Evolutionary conservation across 202 grass and related monocot genomes (phyloP).

Genomic region (Alloteropsis angusta): DNA sequence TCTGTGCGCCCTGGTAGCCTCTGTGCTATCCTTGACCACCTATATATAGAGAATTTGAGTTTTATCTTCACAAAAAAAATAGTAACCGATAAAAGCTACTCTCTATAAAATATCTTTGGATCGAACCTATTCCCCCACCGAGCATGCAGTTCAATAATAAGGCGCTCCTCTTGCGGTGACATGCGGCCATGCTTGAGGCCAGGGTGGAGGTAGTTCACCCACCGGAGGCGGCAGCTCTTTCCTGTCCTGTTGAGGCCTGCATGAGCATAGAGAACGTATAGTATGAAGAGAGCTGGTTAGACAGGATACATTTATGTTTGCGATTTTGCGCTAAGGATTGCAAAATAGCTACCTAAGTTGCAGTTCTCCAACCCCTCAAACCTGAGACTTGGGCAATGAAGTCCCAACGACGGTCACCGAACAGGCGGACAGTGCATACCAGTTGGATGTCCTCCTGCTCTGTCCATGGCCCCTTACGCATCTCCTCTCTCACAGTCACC

Average conservation of each 20-base stretch:
- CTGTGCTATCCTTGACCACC: constrained; percentile 51
- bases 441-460: constrained; percentile 50
- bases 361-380: constrained; percentile 48
- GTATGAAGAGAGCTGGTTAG: constrained; percentile 17
- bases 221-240: constrained; percentile 68
- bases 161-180: constrained; percentile 43
- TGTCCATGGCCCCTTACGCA: constrained; percentile 41
- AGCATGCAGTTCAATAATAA: constrained; percentile 50
- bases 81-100: neutral
- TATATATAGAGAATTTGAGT: neutral
- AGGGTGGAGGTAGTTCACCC: constrained; percentile 72
- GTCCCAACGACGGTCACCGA: constrained; percentile 54
- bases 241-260: constrained; percentile 54
- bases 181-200: constrained; percentile 63
- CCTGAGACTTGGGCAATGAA: constrained; percentile 59
- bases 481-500: constrained; percentile 44
- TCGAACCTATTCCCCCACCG: constrained; percentile 58
- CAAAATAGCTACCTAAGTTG: constrained; percentile 40
- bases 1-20: constrained; percentile 50
- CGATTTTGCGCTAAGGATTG: constrained; percentile 22
- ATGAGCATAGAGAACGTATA: neutral
- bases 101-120: neutral
- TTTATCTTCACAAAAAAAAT: neutral
- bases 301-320: neutral
- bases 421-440: constrained; percentile 43